Conservation (phyloP, 345 rosid genomes). For the Populus deltoides region DNA sequence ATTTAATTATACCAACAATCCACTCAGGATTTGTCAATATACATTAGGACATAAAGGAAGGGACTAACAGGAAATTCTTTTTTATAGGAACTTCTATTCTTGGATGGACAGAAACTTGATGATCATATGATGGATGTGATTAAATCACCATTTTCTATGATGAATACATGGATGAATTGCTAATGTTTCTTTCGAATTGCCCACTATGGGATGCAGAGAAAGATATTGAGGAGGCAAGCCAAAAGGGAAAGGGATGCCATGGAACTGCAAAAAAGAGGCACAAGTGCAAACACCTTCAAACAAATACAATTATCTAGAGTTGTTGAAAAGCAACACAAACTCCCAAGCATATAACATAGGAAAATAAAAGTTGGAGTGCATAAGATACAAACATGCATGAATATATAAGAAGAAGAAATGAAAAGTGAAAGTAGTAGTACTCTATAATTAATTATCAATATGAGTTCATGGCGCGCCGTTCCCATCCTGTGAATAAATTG, state of each 20-base stretch:
- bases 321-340: conserved; percentile 41
- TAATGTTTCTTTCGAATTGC: not conserved
- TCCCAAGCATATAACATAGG: conserved; percentile 41
- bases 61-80: too few species aligned
- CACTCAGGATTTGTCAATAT: not conserved
- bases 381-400: conserved; percentile 22
- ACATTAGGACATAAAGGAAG: not conserved
- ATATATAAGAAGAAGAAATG: not conserved
- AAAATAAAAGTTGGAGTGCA: conserved; percentile 5
- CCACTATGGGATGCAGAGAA: conserved; percentile 17
- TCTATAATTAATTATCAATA: conserved; percentile 3
- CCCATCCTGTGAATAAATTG: conserved; percentile 8
- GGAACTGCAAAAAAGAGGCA: conserved; percentile 28
- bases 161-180: not conserved
- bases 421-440: not conserved
- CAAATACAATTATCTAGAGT: conserved; percentile 43
- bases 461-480: not conserved
- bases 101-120: not conserved
- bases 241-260: conserved; percentile 21
- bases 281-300: conserved; percentile 55
- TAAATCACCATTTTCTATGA: not conserved
- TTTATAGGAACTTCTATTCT: too few species aligned
- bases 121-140: not conserved
- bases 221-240: conserved; percentile 29
- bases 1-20: not conserved